phyloP scores from a whole-genome alignment of 345 rosid genomes.

The Cochlearia excelsa region DNA sequence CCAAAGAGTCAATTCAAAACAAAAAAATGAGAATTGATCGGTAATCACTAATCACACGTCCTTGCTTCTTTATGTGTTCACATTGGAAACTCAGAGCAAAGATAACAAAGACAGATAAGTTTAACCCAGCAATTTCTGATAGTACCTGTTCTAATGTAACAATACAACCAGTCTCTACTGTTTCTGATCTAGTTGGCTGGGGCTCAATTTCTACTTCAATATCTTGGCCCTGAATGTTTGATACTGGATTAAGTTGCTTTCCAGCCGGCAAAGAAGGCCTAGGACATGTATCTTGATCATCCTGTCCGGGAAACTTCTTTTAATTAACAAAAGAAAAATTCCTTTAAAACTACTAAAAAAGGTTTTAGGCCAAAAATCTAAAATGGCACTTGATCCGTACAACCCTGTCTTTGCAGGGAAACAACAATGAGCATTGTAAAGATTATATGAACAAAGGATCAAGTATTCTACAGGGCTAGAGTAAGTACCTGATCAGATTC shows the following conservation, averaged over 20 bases:
- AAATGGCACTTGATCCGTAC: conserved; percentile 15
- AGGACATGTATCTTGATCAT: conserved; percentile 27
- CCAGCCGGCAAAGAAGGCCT: conserved; percentile 16
- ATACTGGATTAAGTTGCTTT: conserved; percentile 19
- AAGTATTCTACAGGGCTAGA: conserved; percentile 18
- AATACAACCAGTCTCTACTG: conserved; percentile 23
- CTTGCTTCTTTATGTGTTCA: conserved; percentile 1
- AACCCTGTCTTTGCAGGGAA: conserved; percentile 12
- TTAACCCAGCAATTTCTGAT: not conserved
- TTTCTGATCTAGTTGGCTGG: conserved; percentile 19
- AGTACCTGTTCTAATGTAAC: conserved; percentile 30
- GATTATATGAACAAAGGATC: conserved; percentile 26
- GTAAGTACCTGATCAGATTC: conserved; percentile 23
- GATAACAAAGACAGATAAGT: conserved; percentile 2
- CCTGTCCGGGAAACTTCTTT: conserved; percentile 34
- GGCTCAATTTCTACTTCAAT: conserved; percentile 13
- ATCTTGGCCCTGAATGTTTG: conserved; percentile 10
- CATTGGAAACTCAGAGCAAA: conserved; percentile 7
- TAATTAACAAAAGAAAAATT: conserved; percentile 1
- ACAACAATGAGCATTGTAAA: conserved; percentile 24
- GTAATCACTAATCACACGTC: conserved; percentile 2
- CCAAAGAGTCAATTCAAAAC: conserved; percentile 19
- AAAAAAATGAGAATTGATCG: conserved; percentile 14
- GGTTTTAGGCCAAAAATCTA: conserved; percentile 9
- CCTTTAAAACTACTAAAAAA: no score